phyloP scores from a whole-genome alignment of 78 protist genomes.

The Dictyostelium intermedium region DNA sequence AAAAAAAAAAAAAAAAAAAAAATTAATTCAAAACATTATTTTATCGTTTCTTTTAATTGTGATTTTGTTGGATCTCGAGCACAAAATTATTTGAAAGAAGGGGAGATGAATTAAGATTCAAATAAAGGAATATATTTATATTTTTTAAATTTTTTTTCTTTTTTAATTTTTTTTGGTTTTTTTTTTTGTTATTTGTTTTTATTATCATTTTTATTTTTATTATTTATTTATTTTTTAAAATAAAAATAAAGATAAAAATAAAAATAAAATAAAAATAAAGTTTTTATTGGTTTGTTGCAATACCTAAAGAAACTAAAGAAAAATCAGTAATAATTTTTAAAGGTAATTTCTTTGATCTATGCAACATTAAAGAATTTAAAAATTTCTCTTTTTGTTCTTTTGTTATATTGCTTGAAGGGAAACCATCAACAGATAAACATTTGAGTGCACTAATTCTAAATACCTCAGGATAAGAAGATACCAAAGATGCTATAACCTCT shows the following conservation, averaged over 20 bases:
- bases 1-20: no score
- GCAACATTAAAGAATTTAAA: conserved; percentile 18
- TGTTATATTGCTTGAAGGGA: conserved; percentile 21
- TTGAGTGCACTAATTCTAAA: conserved; percentile 43
- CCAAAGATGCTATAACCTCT: neutral
- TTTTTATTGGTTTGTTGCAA: neutral
- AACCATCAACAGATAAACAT: conserved; percentile 20
- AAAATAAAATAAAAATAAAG: neutral
- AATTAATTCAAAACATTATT: neutral
- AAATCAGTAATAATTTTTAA: conserved; percentile 1
- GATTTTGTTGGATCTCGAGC: neutral
- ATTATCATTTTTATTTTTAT: no score
- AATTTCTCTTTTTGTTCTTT: conserved; percentile 38
- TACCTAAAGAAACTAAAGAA: conserved; percentile 26
- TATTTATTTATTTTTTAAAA: neutral
- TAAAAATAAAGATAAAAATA: no score
- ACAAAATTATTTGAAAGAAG: neutral
- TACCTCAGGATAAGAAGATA: conserved; percentile 1
- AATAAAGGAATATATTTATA: neutral
- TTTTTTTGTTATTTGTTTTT: no score
- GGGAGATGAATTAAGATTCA: neutral
- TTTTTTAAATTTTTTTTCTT: neutral
- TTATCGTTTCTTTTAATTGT: neutral
- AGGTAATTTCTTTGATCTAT: conserved; percentile 2
- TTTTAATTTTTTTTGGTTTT: no score